Evolutionary conservation across 164 flowering plant genomes (phyloP).

Genomic region (Dillenia turbinata): DNA sequence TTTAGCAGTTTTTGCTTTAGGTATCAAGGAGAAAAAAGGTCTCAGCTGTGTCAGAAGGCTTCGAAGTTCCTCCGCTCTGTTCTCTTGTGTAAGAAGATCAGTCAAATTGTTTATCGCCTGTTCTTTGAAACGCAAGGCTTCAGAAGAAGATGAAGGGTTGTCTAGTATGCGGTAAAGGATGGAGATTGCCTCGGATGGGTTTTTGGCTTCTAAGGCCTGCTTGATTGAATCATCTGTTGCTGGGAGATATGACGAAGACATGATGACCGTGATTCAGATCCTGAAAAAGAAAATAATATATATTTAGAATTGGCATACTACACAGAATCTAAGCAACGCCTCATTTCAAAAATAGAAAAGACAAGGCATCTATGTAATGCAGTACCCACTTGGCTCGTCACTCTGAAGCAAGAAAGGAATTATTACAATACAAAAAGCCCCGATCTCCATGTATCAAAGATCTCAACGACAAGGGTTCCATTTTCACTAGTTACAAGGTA

Average conservation of each 20-base stretch:
- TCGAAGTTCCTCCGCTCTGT: slow-evolving; percentile 57
- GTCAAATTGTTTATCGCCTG: slow-evolving; percentile 61
- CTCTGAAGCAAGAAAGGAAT: too few species aligned
- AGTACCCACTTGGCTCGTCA: too few species aligned
- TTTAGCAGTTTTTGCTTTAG: slow-evolving; percentile 71
- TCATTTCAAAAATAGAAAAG: too few species aligned
- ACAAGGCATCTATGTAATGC: too few species aligned
- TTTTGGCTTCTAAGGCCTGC: slow-evolving; percentile 53
- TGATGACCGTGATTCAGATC: slow-evolving; percentile 8
- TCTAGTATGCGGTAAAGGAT: slow-evolving; percentile 48
- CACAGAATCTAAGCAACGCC: too few species aligned
- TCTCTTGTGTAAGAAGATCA: slow-evolving; percentile 58
- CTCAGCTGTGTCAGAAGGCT: slow-evolving; percentile 59
- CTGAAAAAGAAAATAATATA: slow-evolving; percentile 1
- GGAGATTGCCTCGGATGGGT: slow-evolving; percentile 46
- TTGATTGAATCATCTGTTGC: slow-evolving; percentile 60
- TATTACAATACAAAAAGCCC: too few species aligned
- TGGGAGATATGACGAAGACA: slow-evolving; percentile 53
- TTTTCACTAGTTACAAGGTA: too few species aligned
- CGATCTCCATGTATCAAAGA: too few species aligned
- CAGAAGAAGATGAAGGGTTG: slow-evolving; percentile 54
- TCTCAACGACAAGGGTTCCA: too few species aligned
- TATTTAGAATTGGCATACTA: too few species aligned
- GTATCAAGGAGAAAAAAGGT: slow-evolving; percentile 61
- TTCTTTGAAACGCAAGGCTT: slow-evolving; percentile 54